Evolutionary conservation across 2,329 filamentous ascomycete species (phyloP), one percentile per base, ranked within the genome.

Genomic region (Colletotrichum lindemuthianum): DNA sequence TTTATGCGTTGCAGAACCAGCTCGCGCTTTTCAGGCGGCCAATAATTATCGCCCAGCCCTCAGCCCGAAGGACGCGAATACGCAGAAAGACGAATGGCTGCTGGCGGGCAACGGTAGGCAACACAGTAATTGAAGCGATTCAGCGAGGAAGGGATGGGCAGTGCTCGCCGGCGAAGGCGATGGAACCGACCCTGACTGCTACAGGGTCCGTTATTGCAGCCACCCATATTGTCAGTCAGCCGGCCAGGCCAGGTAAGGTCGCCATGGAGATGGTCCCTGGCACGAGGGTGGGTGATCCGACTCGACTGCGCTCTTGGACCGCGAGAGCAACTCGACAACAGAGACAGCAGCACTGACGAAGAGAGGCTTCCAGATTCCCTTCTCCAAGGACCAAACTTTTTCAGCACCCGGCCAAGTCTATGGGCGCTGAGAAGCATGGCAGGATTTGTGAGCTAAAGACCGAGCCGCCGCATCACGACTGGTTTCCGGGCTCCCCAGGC

Each of bases 401-500:
- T 6, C 6, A 12, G 12, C 7, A 50, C 47, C 51, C 51, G 61
- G 58, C 56, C 58, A 65, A 51, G 58, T 65, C 51, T 48, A 47
- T 53, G 61, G 39, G 16, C 41, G 52, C 8, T 7, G 13, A 40
- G 44, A 47, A 37, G 40, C 47, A 53, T 33, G 51, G 51, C 57
- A 60, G n/a, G 55, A 16, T 60, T 60, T 45, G 51, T 45, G 61
- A 65, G 51, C 48, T 52, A 16, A 15, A 24, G 36, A 24, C 32
- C 34, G 50, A 51, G 50, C 45, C 36, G 56, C 51, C 51, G 58
- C 40, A 40, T 61, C 58, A 60, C 36, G 41, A 64, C 48, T 49
- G 45, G 24, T 65, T 55, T 24, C 45, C 51, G 32, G 61, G 61
- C 52, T 61, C 61, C 58, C 61, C 58, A 57, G 61, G 58, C 61